These are phyloP conservation scores for Ogataea pini DNA, from an alignment of 805 yeast genomes.

Conservation along the genomic window DNA sequence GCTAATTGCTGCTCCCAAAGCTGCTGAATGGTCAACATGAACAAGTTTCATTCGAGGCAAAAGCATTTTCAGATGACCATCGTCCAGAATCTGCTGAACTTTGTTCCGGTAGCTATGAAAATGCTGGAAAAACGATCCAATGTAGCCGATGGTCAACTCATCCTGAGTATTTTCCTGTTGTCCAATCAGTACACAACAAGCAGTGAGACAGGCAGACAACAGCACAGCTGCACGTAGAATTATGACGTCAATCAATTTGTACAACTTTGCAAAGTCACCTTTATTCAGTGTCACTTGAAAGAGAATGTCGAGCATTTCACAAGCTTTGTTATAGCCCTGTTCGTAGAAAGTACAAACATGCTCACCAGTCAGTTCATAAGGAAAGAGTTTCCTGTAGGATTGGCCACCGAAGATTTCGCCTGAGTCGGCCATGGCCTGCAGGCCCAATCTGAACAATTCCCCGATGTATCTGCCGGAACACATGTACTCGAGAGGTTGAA, in stretches of 20 bases:
- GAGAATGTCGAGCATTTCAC: constrained; percentile 1
- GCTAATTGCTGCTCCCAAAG: constrained; percentile 18
- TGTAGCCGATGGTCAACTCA: constrained; percentile 43
- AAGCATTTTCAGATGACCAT: not conserved
- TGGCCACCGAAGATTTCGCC: constrained; percentile 14
- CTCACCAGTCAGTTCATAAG: constrained; percentile 36
- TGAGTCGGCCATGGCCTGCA: constrained; percentile 37
- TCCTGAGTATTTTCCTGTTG: constrained; percentile 1
- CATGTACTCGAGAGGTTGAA: constrained; percentile 59
- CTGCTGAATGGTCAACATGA: constrained; percentile 15
- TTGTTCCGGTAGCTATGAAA: constrained; percentile 41
- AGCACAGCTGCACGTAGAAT: constrained; percentile 46
- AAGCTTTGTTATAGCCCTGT: constrained; percentile 8
- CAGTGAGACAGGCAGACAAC: constrained; percentile 43
- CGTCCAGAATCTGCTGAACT: constrained; percentile 29
- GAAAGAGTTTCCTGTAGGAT: not conserved
- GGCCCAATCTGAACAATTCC: constrained; percentile 48
- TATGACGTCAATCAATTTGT: constrained; percentile 37
- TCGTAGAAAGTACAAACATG: constrained; percentile 43
- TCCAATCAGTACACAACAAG: constrained; percentile 36
- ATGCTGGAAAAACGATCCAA: constrained; percentile 52
- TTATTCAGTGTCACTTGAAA: constrained; percentile 5
- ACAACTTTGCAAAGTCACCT: constrained; percentile 12
- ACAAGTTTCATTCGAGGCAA: constrained; percentile 1
- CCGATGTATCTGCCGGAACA: constrained; percentile 59